Conservation (phyloP, 768 basidiomycete genomes). For the Leccinum boreale region DNA sequence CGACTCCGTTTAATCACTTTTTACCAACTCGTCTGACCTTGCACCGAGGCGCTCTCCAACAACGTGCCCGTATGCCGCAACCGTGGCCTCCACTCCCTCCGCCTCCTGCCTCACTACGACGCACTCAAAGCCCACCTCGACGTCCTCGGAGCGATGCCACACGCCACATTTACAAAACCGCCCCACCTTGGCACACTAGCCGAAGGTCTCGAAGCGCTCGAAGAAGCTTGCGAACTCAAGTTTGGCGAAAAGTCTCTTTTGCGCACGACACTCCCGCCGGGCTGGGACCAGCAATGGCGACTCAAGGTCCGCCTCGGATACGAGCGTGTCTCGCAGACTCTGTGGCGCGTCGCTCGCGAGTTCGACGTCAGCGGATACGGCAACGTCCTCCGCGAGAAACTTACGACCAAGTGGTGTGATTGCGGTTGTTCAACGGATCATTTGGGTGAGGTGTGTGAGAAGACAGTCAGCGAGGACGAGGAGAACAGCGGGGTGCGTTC, state of each 20-base stretch:
- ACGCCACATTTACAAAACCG: conserved; percentile 59
- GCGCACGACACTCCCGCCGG: conserved; percentile 33
- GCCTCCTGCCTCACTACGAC: conserved; percentile 57
- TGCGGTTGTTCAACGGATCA: conserved; percentile 81
- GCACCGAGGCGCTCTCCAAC: conserved; percentile 61
- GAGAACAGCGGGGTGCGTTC: conserved; percentile 53
- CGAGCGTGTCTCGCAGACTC: conserved; percentile 56
- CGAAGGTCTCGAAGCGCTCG: conserved; percentile 59
- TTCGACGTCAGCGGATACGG: conserved; percentile 75
- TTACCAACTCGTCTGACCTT: background rate
- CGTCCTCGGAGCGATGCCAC: conserved; percentile 54
- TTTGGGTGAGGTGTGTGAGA: conserved; percentile 73
- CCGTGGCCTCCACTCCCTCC: conserved; percentile 65
- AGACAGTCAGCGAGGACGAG: conserved; percentile 67
- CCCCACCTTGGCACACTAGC: conserved; percentile 59
- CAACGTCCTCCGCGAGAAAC: conserved; percentile 62
- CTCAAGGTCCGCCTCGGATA: conserved; percentile 61
- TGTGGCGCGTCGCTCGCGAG: conserved; percentile 70
- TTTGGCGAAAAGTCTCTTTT: conserved; percentile 39
- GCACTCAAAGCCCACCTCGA: conserved; percentile 62
- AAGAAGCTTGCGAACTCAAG: conserved; percentile 61
- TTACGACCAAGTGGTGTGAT: conserved; percentile 76
- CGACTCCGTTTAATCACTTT: background rate
- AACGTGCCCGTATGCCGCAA: conserved; percentile 62
- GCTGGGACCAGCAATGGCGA: conserved; percentile 58